Evolutionary conservation across 768 basidiomycete genomes (phyloP), one percentile per base, ranked within the genome.

Genomic region (Boletus rubescentipes): DNA sequence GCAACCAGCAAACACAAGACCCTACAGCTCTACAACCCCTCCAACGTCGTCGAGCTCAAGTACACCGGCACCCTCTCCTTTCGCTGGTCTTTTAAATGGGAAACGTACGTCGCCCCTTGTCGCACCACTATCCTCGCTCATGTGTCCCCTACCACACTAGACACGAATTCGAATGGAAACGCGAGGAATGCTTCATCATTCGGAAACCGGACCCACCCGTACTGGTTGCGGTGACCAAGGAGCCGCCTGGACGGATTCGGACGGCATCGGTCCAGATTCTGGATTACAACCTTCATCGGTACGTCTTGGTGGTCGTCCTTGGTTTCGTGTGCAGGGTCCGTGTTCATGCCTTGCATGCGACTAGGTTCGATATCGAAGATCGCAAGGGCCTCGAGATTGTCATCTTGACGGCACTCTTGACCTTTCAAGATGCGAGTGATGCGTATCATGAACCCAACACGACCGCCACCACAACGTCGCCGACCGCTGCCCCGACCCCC

Each of bases 141-240:
- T 26, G 26, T 3, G 29, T 37, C 11, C 5, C 2, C 21, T 11
- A 9, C 4, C 18, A 5, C 30, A 5, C 9, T 12, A 93, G 91
- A 35, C 86, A 93, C 56, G 83, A 87, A 39, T 91, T 90, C 57
- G 91, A 92, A 64, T 93, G 91, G 91, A 88, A 83, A 64, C 79
- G 87, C 40, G 89, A 91, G 64, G 86, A 87, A 60, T 92, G 90
- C 70, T 92, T 79, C 69, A 82, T 93, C 69, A 68, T 92, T 39
- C 82, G 91, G 20, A 92, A 92, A 65, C 91, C 91, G 9, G 91
- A 93, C 59, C 91, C 91, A 7, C 87, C 91, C 39, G 90, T 93
- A 2, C 79, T 92, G 10, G 86, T 93, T 12, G 90, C 89, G 0
- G 77, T 91, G 29, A 91, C 89, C 3, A 91, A 86, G 63, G 91